These are phyloP conservation scores for Malassezia vespertilionis DNA, from an alignment of 1,284 basidiomycete genomes.

Conservation along the genomic window DNA sequence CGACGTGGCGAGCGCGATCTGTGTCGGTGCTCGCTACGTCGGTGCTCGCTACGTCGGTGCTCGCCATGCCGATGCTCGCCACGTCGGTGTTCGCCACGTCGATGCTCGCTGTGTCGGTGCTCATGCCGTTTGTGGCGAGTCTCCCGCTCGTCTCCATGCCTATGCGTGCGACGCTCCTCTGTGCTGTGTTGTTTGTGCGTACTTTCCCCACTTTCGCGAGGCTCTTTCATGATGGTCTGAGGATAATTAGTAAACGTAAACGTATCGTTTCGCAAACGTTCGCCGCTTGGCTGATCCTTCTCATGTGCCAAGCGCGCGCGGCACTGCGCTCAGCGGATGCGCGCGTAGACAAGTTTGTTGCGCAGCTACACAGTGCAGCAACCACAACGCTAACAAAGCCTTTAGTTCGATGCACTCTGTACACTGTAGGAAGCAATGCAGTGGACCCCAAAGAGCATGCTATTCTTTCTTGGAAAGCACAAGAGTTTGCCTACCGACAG, in stretches of 20 bases:
- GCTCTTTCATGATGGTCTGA: too few relatives aligned
- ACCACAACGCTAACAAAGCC: slow-evolving; percentile 19
- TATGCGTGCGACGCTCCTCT: too few relatives aligned
- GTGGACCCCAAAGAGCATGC: slow-evolving; percentile 14
- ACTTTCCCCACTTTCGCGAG: too few relatives aligned
- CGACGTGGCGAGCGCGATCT: background rate
- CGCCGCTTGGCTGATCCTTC: too few relatives aligned
- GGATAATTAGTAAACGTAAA: too few relatives aligned
- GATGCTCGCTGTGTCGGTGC: background rate
- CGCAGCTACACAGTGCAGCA: slow-evolving; percentile 17
- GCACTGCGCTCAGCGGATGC: background rate
- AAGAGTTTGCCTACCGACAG: slow-evolving; percentile 45
- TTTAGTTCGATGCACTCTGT: slow-evolving; percentile 23
- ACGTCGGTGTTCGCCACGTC: background rate
- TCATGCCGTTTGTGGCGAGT: background rate
- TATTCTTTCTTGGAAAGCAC: slow-evolving; percentile 38
- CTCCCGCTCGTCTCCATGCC: background rate
- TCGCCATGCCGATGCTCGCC: background rate
- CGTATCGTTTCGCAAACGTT: too few relatives aligned
- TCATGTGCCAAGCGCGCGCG: too few relatives aligned
- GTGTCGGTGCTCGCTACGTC: background rate
- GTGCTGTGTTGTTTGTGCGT: too few relatives aligned
- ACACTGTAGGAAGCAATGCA: background rate
- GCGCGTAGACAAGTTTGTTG: slow-evolving; percentile 12
- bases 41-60: background rate